Conservation (phyloP, 139 green algal genomes). For the Micractinium conductrix region DNA sequence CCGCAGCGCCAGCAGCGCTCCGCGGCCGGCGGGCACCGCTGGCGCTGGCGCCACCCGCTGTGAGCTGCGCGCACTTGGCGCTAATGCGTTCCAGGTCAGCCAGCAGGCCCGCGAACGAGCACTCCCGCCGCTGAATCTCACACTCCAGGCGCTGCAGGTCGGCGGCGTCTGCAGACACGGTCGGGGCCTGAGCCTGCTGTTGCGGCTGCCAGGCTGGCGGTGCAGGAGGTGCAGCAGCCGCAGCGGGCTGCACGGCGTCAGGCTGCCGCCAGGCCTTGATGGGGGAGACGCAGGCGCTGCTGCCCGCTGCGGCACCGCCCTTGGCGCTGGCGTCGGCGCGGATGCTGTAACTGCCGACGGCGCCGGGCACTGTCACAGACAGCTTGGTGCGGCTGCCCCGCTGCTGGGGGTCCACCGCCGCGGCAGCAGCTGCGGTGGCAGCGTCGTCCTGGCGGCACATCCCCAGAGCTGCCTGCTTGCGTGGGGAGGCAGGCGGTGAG, state of each 20-base stretch:
- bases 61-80: conserved; percentile 15
- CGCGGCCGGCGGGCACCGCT: neutral
- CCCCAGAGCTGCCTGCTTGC: too few relatives aligned
- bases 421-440: neutral
- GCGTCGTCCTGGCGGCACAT: too few relatives aligned
- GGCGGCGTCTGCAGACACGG: neutral
- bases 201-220: neutral
- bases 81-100: conserved; percentile 18
- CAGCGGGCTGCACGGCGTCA: too few relatives aligned
- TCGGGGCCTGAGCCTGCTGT: neutral
- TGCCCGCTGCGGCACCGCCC: neutral
- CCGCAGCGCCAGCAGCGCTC: neutral
- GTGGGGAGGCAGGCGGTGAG: too few relatives aligned
- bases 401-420: too few relatives aligned
- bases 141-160: conserved; percentile 7
- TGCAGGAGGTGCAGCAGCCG: neutral
- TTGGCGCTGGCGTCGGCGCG: neutral
- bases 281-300: neutral
- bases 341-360: neutral
- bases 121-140: conserved; percentile 16
- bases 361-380: neutral
- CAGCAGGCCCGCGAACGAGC: conserved; percentile 6
- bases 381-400: neutral
- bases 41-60: neutral
- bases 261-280: conserved; percentile 18